phyloP scores from a whole-genome alignment of 257 asterid species.

The Verbena officinalis region DNA sequence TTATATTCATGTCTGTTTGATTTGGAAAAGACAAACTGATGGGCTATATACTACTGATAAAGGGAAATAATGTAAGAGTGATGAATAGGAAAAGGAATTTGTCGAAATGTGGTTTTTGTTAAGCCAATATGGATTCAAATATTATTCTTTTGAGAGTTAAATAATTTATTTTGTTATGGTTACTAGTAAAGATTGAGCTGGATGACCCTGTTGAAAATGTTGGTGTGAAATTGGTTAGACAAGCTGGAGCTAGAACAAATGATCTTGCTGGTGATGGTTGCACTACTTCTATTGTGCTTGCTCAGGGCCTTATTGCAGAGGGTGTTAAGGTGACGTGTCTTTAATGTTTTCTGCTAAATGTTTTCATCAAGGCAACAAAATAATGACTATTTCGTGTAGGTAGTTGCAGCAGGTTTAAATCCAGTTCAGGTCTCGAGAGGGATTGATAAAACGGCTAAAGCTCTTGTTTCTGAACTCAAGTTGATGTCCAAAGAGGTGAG shows the following conservation, averaged over 20 bases:
- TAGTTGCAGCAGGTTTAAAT: slow-evolving; percentile 72
- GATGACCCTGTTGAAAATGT: slow-evolving; percentile 88
- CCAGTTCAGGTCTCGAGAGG: slow-evolving; percentile 87
- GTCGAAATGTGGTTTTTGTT: neutral
- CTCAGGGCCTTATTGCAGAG: slow-evolving; percentile 79
- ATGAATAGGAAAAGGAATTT: neutral
- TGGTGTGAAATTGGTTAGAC: slow-evolving; percentile 86
- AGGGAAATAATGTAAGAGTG: no score
- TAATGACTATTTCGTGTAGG: slow-evolving; percentile 39
- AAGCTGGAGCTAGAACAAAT: slow-evolving; percentile 86
- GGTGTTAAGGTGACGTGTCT: slow-evolving; percentile 65
- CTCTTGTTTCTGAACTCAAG: slow-evolving; percentile 72
- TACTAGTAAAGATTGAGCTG: slow-evolving; percentile 79
- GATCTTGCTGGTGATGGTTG: slow-evolving; percentile 92
- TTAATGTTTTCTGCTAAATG: neutral
- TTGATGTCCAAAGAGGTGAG: slow-evolving; percentile 85
- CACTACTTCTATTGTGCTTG: slow-evolving; percentile 80
- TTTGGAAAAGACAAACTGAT: neutral
- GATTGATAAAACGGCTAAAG: slow-evolving; percentile 70
- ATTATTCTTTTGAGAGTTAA: slow-evolving; percentile 6
- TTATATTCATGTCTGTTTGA: neutral
- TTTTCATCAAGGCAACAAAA: neutral
- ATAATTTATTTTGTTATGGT: slow-evolving; percentile 36
- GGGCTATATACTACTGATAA: no score
- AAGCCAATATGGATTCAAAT: neutral